Conservation (phyloP, 2,329 filamentous ascomycete genomes). For the Fusarium xyrophilum region DNA sequence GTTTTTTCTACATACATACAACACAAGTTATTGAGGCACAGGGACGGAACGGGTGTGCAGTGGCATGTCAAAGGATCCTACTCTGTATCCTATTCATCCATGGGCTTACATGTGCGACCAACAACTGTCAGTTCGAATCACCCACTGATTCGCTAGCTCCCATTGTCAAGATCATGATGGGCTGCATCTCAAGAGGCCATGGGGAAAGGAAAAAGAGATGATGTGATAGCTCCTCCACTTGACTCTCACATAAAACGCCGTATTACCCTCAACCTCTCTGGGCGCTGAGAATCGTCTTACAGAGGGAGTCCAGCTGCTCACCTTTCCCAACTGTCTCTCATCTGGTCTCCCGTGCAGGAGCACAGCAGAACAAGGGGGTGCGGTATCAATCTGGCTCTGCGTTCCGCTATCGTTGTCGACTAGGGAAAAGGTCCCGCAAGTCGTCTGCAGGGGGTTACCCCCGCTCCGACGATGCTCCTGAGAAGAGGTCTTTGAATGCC, state of each 20-base stretch:
- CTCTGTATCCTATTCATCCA: slow-evolving; percentile 1
- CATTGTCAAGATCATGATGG: slow-evolving; percentile 12
- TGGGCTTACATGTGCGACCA: slow-evolving; percentile 18
- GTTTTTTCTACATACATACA: not conserved
- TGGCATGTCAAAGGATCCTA: slow-evolving; percentile 22
- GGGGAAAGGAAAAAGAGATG: not conserved
- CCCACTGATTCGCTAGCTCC: slow-evolving; percentile 1
- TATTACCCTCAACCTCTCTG: slow-evolving; percentile 15
- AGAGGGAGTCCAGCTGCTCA: slow-evolving; percentile 14
- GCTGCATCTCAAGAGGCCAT: not conserved
- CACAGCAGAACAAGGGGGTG: slow-evolving; percentile 12
- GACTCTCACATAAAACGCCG: slow-evolving; percentile 20
- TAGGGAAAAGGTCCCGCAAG: not conserved
- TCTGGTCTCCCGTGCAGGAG: not conserved
- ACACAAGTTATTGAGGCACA: slow-evolving; percentile 7
- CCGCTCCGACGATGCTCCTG: slow-evolving; percentile 17
- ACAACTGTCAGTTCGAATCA: slow-evolving; percentile 25
- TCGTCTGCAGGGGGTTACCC: slow-evolving; percentile 7
- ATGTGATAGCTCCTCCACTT: slow-evolving; percentile 7
- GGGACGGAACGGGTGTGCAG: slow-evolving; percentile 10
- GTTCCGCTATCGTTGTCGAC: slow-evolving; percentile 12
- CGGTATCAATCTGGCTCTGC: slow-evolving; percentile 3
- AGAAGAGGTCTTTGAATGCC: not conserved
- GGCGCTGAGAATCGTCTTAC: slow-evolving; percentile 1
- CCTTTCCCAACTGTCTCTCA: not conserved